Percentiles rank a stretch among this genome's conserved stretches.
Conservation (phyloP, 768 basidiomycete species). For the Pisolithus tinctorius region DNA sequence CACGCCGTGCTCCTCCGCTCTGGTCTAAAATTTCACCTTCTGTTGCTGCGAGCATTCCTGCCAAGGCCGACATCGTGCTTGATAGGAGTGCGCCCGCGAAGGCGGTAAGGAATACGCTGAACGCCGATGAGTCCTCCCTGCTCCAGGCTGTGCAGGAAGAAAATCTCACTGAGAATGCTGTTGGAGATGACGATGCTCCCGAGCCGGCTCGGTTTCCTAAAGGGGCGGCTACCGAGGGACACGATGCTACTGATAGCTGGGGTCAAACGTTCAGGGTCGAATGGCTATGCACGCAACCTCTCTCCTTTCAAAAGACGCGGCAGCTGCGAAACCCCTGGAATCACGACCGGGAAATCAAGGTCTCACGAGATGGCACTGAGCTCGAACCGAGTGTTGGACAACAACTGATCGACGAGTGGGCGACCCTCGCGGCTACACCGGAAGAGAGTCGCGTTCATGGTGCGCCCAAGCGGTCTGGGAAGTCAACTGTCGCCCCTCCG, state of each 20-base stretch:
- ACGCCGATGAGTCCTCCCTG: slow-evolving; percentile 14
- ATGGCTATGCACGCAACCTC: slow-evolving; percentile 65
- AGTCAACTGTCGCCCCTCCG: background rate
- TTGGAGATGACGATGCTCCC: slow-evolving; percentile 17
- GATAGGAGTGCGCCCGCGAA: slow-evolving; percentile 35
- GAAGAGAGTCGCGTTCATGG: background rate
- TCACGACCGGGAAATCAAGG: slow-evolving; percentile 71
- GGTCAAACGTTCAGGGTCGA: slow-evolving; percentile 76
- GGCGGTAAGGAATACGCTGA: slow-evolving; percentile 17
- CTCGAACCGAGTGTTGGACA: slow-evolving; percentile 75
- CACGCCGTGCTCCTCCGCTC: background rate
- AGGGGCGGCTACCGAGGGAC: slow-evolving; percentile 7
- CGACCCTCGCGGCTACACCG: slow-evolving; percentile 21
- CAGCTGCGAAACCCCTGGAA: slow-evolving; percentile 94
- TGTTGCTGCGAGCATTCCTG: background rate
- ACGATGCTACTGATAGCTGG: slow-evolving; percentile 39
- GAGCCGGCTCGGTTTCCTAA: slow-evolving; percentile 18
- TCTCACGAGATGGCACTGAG: slow-evolving; percentile 88
- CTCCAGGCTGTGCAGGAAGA: slow-evolving; percentile 22
- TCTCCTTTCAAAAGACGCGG: slow-evolving; percentile 72
- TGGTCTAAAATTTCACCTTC: background rate
- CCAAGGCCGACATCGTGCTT: slow-evolving; percentile 28
- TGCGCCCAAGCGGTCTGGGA: background rate
- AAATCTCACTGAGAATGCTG: background rate
- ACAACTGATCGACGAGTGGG: slow-evolving; percentile 66